These are phyloP conservation scores for Ophiostoma novo-ulmi DNA, from an alignment of 2,329 filamentous ascomycete species.

Conservation along the genomic window DNA sequence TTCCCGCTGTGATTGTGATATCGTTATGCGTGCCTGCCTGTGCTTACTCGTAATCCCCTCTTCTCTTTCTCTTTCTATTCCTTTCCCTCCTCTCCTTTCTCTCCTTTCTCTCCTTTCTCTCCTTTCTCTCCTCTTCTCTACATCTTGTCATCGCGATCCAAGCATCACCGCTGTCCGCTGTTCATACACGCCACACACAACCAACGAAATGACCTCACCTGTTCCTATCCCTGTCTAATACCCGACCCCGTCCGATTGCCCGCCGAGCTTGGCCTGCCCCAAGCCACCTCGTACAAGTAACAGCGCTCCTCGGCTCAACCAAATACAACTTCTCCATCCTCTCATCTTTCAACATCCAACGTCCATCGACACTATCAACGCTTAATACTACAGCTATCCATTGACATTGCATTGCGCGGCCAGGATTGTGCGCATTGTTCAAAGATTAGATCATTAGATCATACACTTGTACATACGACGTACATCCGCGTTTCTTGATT, in stretches of 20 bases:
- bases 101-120: not conserved
- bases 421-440: not conserved
- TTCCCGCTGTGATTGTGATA: slow-evolving; percentile 9
- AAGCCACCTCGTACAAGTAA: slow-evolving; percentile 1
- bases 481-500: not conserved
- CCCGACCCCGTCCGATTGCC: slow-evolving; percentile 12
- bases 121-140: not conserved
- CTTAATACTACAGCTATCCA: not conserved
- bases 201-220: slow-evolving; percentile 11
- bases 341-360: not conserved
- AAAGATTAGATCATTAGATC: not conserved
- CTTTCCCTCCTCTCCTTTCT: slow-evolving; percentile 13
- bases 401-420: not conserved
- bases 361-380: not conserved
- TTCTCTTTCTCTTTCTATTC: not conserved
- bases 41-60: not conserved
- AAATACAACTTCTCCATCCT: not conserved
- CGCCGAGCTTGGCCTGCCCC: not conserved
- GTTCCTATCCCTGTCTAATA: slow-evolving; percentile 1
- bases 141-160: not conserved
- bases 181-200: not conserved
- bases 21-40: slow-evolving; percentile 2
- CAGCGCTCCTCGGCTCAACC: not conserved
- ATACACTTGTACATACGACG: not conserved
- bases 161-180: not conserved